Conservation (phyloP, 2,329 filamentous ascomycete species). For the Pseudocercospora cruenta region DNA sequence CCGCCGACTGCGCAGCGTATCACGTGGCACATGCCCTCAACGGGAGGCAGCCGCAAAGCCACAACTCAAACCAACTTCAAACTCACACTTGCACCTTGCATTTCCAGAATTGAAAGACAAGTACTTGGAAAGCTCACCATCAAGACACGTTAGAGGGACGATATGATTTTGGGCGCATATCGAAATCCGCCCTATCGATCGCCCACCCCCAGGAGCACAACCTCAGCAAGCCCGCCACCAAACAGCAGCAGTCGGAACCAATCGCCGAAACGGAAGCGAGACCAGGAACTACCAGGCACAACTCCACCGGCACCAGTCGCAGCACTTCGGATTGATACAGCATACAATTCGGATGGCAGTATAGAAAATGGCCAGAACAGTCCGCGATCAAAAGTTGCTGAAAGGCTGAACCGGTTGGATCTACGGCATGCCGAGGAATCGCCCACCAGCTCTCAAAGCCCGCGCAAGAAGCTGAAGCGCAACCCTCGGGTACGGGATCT, state of each 20-base stretch:
- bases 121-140: not conserved
- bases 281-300: not conserved
- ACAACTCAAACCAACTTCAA: slow-evolving; percentile 3
- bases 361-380: slow-evolving; percentile 29
- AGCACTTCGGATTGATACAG: slow-evolving; percentile 19
- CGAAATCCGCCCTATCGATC: slow-evolving; percentile 33
- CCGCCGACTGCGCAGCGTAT: not conserved
- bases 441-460: slow-evolving; percentile 18
- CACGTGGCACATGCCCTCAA: not conserved
- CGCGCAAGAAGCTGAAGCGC: slow-evolving; percentile 29
- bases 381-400: slow-evolving; percentile 36
- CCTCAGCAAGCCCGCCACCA: slow-evolving; percentile 26
- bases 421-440: slow-evolving; percentile 17
- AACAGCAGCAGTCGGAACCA: slow-evolving; percentile 8
- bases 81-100: not conserved
- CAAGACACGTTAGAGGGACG: not conserved
- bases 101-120: not conserved
- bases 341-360: slow-evolving; percentile 6
- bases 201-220: slow-evolving; percentile 22
- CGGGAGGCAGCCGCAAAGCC: slow-evolving; percentile 1
- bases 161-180: slow-evolving; percentile 26
- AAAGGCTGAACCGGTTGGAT: slow-evolving; percentile 30
- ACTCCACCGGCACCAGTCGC: slow-evolving; percentile 4
- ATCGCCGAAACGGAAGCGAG: slow-evolving; percentile 32
- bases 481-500: slow-evolving; percentile 10